A percentile compares a stretch with the other conserved stretches of the same genome.
Evolutionary conservation across 805 yeast species (phyloP).

Genomic region (Ogataea pini): DNA sequence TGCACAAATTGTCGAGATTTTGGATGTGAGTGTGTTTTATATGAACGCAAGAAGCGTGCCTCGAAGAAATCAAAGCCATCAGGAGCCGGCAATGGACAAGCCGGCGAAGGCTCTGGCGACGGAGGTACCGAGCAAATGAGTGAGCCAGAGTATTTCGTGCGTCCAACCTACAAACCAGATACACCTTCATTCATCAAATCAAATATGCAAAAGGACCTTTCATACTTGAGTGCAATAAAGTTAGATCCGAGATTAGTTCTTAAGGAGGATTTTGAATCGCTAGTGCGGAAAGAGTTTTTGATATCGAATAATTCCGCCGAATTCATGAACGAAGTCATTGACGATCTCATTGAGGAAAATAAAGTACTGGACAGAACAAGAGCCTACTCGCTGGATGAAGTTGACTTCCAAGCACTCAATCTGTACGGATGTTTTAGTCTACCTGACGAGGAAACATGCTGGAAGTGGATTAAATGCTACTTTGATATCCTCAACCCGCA

Average conservation of each 20-base stretch:
- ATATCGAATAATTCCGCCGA: constrained; percentile 28
- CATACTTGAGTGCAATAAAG: constrained; percentile 12
- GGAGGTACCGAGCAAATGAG: neutral
- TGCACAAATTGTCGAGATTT: constrained; percentile 70
- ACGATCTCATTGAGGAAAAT: constrained; percentile 21
- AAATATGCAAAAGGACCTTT: constrained; percentile 10
- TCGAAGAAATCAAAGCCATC: constrained; percentile 15
- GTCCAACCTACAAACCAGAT: neutral
- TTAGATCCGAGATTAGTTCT: constrained; percentile 15
- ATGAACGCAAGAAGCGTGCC: constrained; percentile 48
- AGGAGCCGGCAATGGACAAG: neutral
- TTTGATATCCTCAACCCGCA: constrained; percentile 63
- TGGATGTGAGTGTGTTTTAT: constrained; percentile 59
- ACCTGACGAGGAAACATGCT: constrained; percentile 64
- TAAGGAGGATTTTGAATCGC: constrained; percentile 13
- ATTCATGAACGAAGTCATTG: constrained; percentile 23
- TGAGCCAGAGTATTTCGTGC: neutral
- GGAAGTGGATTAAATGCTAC: constrained; percentile 59
- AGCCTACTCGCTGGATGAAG: constrained; percentile 29
- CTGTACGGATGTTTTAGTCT: constrained; percentile 68
- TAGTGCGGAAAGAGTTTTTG: constrained; percentile 15
- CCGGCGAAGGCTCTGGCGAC: neutral
- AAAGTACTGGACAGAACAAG: constrained; percentile 19
- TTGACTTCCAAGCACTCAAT: constrained; percentile 64
- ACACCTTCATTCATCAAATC: constrained; percentile 15